phyloP scores from a whole-genome alignment of 306 rosid species.

The Chamaecrista fasciculata region DNA sequence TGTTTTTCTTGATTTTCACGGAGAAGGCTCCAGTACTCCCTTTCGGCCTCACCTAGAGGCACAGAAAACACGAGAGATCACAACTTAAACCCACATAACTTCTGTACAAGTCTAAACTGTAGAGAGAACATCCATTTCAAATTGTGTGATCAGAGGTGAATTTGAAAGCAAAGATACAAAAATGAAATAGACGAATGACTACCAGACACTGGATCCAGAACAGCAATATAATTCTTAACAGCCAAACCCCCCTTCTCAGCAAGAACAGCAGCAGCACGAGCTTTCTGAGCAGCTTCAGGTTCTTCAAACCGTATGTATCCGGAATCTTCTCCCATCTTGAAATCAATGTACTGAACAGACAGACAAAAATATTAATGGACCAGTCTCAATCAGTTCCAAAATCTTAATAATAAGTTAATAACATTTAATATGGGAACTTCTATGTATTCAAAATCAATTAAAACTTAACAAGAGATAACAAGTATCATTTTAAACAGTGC shows the following conservation, averaged over 20 bases:
- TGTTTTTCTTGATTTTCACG: conserved; percentile 64
- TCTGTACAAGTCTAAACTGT: background rate
- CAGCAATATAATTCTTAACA: conserved; percentile 72
- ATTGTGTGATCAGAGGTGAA: no score
- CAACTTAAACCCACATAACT: background rate
- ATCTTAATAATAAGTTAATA: background rate
- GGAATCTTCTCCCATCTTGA: conserved; percentile 77
- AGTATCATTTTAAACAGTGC: background rate
- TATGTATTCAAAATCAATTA: background rate
- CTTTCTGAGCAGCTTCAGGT: conserved; percentile 80
- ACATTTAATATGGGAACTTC: background rate
- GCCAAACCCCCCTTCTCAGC: conserved; percentile 66
- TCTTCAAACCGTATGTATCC: conserved; percentile 83
- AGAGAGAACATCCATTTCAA: no score
- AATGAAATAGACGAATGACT: conserved; percentile 1
- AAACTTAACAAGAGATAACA: background rate
- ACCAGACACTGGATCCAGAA: conserved; percentile 82
- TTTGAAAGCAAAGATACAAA: background rate
- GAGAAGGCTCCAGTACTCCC: conserved; percentile 73
- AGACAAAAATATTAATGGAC: conserved; percentile 17
- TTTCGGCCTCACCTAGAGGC: conserved; percentile 78
- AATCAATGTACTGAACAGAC: conserved; percentile 64
- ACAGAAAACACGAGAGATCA: conserved; percentile 1
- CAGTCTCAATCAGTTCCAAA: conserved; percentile 24
- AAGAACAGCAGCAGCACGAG: conserved; percentile 85